Evolutionary conservation across 345 rosid genomes (phyloP).

Genomic region (Lepidium africanum): DNA sequence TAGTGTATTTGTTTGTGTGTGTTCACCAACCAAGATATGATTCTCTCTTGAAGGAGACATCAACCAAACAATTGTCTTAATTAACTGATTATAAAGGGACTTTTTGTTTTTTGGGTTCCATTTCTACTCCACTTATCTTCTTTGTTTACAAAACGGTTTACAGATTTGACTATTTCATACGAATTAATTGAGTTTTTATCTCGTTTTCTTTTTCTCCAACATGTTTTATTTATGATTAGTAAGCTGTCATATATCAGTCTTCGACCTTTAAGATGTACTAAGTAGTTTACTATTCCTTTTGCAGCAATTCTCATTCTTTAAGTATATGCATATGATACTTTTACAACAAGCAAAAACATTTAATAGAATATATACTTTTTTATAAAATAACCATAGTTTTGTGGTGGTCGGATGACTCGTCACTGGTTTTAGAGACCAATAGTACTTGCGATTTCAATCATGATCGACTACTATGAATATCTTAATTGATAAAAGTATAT

Average conservation of each 20-base stretch:
- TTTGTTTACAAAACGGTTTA: neutral
- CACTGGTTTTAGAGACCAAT: too few species aligned
- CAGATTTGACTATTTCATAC: constrained; percentile 3
- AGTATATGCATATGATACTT: neutral
- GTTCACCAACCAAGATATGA: constrained; percentile 25
- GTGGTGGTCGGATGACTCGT: too few species aligned
- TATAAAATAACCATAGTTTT: too few species aligned
- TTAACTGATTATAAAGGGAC: constrained; percentile 22
- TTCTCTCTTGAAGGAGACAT: constrained; percentile 26
- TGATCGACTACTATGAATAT: too few species aligned
- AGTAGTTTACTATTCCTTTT: neutral
- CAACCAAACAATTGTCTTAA: constrained; percentile 4
- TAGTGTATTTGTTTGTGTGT: constrained; percentile 4
- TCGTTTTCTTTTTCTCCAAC: constrained; percentile 6
- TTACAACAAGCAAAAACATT: neutral
- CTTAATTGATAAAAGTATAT: too few species aligned
- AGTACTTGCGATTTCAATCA: too few species aligned
- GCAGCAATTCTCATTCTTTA: neutral
- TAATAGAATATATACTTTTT: too few species aligned
- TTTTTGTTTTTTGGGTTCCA: constrained; percentile 24
- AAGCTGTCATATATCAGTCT: constrained; percentile 1
- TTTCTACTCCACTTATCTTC: constrained; percentile 8
- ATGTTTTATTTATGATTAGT: neutral
- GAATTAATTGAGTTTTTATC: neutral
- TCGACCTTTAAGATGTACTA: neutral